These are phyloP conservation scores for Avena sativa DNA, from an alignment of 176 grass and related monocot genomes.

Conservation along the genomic window DNA sequence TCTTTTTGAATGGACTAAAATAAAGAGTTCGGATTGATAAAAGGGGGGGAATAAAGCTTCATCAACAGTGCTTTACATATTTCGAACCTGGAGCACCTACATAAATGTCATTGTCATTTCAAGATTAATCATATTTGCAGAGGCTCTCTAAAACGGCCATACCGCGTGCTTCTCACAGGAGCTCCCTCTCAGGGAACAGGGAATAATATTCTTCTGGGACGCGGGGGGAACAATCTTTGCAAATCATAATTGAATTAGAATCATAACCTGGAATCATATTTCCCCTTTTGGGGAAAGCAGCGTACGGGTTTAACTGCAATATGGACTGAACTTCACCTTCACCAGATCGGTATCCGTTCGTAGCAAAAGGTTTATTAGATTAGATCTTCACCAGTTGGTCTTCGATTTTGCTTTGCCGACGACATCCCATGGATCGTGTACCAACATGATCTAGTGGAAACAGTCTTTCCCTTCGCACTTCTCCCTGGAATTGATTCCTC, in stretches of 20 bases:
- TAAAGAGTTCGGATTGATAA: neutral
- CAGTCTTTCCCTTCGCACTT: slow-evolving; percentile 17
- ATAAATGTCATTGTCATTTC: slow-evolving; percentile 12
- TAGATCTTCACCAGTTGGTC: slow-evolving; percentile 32
- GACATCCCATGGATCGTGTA: slow-evolving; percentile 35
- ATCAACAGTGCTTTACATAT: neutral
- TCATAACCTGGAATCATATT: slow-evolving; percentile 34
- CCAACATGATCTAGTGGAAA: slow-evolving; percentile 48
- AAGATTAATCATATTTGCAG: neutral
- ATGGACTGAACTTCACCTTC: slow-evolving; percentile 51
- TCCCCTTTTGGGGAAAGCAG: slow-evolving; percentile 45
- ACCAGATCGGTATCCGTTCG: slow-evolving; percentile 43
- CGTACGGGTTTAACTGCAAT: neutral
- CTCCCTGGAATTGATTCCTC: slow-evolving; percentile 51
- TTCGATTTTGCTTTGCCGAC: slow-evolving; percentile 4
- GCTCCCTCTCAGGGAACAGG: slow-evolving; percentile 60
- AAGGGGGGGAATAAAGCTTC: slow-evolving; percentile 17
- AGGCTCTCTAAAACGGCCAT: neutral
- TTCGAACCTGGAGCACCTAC: neutral
- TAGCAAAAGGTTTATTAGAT: neutral
- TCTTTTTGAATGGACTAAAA: neutral
- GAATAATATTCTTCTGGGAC: slow-evolving; percentile 41
- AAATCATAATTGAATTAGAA: slow-evolving; percentile 51
- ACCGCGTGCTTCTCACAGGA: slow-evolving; percentile 1
- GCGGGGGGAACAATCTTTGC: slow-evolving; percentile 27